Conservation (phyloP, 352 stramenopile genomes). For the Blastocystis sp. region DNA sequence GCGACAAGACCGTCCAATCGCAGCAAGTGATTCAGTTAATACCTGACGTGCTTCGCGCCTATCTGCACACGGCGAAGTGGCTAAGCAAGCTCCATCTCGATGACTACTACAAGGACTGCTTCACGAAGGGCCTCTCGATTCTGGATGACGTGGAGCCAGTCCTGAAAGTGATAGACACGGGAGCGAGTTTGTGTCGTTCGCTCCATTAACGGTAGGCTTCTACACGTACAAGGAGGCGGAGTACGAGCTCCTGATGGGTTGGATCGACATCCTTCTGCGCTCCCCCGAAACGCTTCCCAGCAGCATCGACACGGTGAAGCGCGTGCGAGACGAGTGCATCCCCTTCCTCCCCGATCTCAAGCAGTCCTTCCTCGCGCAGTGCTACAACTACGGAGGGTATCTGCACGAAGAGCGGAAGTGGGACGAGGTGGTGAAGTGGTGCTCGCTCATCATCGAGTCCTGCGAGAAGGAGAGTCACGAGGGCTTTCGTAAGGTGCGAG, state of each 20-base stretch:
- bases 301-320: background rate
- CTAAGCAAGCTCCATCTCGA: constrained; percentile 14
- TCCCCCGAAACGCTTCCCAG: background rate
- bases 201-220: background rate
- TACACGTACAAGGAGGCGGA: constrained; percentile 61
- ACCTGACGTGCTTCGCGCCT: constrained; percentile 47
- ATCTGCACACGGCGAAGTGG: constrained; percentile 16
- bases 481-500: constrained; percentile 1
- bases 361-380: constrained; percentile 18
- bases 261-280: constrained; percentile 3
- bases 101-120: constrained; percentile 17
- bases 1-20: background rate
- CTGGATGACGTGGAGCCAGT: constrained; percentile 15
- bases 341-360: constrained; percentile 54
- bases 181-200: too few relatives aligned
- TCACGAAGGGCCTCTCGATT: constrained; percentile 15
- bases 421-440: constrained; percentile 10
- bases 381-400: constrained; percentile 48
- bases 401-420: constrained; percentile 27
- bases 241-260: constrained; percentile 58
- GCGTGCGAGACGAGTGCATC: constrained; percentile 38
- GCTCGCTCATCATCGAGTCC: constrained; percentile 15
- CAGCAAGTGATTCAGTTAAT: background rate
- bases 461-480: constrained; percentile 59
- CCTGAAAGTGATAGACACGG: background rate